Conservation (phyloP, 73 alveolate species). For the Paramecium sonneborni region DNA sequence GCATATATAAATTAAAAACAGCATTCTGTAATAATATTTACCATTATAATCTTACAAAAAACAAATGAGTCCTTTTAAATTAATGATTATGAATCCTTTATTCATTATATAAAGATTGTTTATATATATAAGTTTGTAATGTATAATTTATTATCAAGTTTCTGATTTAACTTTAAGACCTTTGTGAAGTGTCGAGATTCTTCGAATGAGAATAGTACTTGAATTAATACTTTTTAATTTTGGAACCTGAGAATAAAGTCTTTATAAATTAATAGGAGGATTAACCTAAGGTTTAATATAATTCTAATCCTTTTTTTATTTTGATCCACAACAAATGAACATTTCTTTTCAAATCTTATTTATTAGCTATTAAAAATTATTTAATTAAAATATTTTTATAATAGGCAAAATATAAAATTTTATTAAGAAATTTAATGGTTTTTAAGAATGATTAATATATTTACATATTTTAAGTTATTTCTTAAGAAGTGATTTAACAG, state of each 20-base stretch:
- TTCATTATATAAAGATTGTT: neutral
- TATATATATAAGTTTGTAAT: neutral
- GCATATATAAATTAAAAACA: neutral
- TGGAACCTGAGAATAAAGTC: neutral
- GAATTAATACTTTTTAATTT: neutral
- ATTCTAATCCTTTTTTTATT: neutral
- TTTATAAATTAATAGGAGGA: neutral
- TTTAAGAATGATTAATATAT: neutral
- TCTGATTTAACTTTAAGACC: neutral
- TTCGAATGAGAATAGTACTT: neutral
- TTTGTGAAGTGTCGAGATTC: neutral
- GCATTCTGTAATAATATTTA: neutral
- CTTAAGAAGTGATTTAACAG: neutral
- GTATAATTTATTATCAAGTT: neutral
- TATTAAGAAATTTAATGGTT: neutral
- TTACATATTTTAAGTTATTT: neutral
- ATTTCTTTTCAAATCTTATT: neutral
- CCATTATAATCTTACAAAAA: neutral
- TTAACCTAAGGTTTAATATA: neutral
- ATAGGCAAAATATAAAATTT: neutral
- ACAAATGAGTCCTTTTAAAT: too few relatives aligned
- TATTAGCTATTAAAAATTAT: neutral
- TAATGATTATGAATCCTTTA: too few relatives aligned
- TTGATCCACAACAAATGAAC: neutral
- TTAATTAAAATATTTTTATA: neutral